Base-by-base conservation (phyloP, 768 basidiomycete species). In the Suillus spraguei region DNA sequence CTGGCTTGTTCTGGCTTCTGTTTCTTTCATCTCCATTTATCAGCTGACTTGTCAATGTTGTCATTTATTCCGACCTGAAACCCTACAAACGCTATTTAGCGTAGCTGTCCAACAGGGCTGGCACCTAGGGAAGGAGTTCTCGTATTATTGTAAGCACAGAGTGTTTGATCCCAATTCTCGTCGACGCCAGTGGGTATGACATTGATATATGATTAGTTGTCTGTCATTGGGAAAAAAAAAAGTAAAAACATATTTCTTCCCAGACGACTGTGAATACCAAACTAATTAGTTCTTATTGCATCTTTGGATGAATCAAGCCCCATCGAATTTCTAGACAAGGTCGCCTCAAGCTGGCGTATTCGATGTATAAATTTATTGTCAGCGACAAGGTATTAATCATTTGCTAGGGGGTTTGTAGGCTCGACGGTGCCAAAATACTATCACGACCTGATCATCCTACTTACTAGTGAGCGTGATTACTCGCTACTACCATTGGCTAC, bases 11-110 rank as follows among this genome's bases (percentile, higher is more conserved):
- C 39, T 41, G 16, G 16, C 16, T 32, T 52, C 17, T 52, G 3
- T 32, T 52, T 33, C 32, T 53, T 53, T 53, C 52, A 32, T 49
- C 47, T 49, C 22, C 46, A 47, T 47, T 47, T 47, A 22, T 22
- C 11, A 2, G 22, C 46, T 16, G 22, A 28, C 49, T 50, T 24
- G 22, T 14, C 13, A 4, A 8, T 49, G 24, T 50, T 24, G 22
- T 14, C 13, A 4, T 16, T 49, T 49, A 28, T 16, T 24, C 6
- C 3, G 24, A 24, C 47, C 14, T 24, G 47, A 24, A 49, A 49
- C 49, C 3, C 22, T 13, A 28, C 24, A 2, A 22, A 22, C 24
- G 13, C 47, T 49, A 24, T 49, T 49, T 32, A 28, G 49, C 49
- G 47, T 49, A 17, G 28, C 50, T 52, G 50, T 49, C 13, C 47